Evolutionary conservation across 1,284 basidiomycete genomes (phyloP).

Genomic region (Waitea zeae): DNA sequence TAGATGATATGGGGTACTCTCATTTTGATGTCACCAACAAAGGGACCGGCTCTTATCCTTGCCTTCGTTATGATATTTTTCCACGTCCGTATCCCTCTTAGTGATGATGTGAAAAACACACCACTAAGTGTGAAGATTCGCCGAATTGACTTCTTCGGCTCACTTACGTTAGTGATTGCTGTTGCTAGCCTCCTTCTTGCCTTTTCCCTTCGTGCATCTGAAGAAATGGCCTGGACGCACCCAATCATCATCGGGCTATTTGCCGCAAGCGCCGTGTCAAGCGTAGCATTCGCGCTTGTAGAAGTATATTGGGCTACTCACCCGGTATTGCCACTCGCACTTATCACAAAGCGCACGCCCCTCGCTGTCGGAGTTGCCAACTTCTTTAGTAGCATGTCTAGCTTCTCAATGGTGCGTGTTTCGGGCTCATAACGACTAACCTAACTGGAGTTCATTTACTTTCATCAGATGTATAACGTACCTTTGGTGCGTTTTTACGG

Average conservation of each 20-base stretch:
- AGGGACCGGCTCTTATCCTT: too few relatives aligned
- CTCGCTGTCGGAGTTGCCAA: conserved; percentile 69
- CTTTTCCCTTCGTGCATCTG: too few relatives aligned
- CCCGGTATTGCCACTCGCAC: conserved; percentile 71
- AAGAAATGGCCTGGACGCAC: conserved; percentile 63
- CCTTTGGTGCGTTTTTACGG: conserved; percentile 60
- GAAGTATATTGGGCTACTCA: conserved; percentile 60
- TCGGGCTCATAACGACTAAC: not conserved
- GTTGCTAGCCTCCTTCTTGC: conserved; percentile 36
- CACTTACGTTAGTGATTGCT: conserved; percentile 27
- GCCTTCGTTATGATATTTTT: too few relatives aligned
- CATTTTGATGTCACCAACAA: too few relatives aligned
- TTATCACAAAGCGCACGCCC: conserved; percentile 63
- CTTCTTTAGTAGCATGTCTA: conserved; percentile 55
- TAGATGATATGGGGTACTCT: too few relatives aligned
- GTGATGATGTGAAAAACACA: not conserved
- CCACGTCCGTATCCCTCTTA: conserved; percentile 25
- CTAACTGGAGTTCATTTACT: too few relatives aligned
- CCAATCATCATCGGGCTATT: conserved; percentile 54
- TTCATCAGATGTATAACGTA: conserved; percentile 70
- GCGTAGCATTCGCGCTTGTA: conserved; percentile 46
- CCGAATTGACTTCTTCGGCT: conserved; percentile 41
- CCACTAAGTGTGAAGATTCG: conserved; percentile 16
- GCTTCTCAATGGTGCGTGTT: conserved; percentile 59
- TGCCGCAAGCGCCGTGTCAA: conserved; percentile 31